phyloP scores from a whole-genome alignment of 345 rosid genomes.

The Anastatica hierochuntica region DNA sequence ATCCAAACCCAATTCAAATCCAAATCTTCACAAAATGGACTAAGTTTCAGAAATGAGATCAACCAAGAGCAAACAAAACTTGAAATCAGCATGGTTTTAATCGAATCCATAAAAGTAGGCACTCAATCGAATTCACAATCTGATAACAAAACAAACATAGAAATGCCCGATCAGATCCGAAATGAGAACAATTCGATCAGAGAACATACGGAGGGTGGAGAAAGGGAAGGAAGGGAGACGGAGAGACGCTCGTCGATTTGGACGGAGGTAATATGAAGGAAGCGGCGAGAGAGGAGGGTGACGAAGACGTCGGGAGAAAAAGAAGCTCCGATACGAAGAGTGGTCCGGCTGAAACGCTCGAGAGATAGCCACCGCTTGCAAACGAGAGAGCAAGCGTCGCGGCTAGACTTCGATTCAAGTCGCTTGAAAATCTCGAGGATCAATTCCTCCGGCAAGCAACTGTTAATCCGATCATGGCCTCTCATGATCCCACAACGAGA shows the following conservation, averaged over 20 bases:
- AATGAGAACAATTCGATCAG: background rate
- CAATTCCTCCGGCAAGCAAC: conserved; percentile 64
- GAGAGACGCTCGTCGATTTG: conserved; percentile 75
- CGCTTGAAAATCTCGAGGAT: conserved; percentile 64
- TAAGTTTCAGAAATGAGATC: background rate
- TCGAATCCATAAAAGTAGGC: background rate
- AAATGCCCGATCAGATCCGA: background rate
- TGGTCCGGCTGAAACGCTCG: conserved; percentile 70
- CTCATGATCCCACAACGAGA: conserved; percentile 35
- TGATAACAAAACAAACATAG: background rate
- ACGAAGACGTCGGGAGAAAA: conserved; percentile 51
- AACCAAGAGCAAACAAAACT: background rate
- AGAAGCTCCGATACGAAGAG: conserved; percentile 82
- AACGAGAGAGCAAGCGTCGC: conserved; percentile 82
- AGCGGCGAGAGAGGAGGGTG: conserved; percentile 62
- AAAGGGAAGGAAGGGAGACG: conserved; percentile 33
- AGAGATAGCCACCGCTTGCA: conserved; percentile 82
- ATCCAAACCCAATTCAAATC: too few species aligned
- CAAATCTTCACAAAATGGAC: too few species aligned
- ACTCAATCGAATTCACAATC: background rate
- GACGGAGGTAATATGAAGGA: conserved; percentile 43
- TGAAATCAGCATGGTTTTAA: background rate
- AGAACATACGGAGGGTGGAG: conserved; percentile 19
- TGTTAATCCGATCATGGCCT: conserved; percentile 69
- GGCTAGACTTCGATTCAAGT: conserved; percentile 51